Evolutionary conservation across 352 stramenopile species (phyloP), one percentile per base, ranked within the genome.

Genomic region (Pythium aristosporum): DNA sequence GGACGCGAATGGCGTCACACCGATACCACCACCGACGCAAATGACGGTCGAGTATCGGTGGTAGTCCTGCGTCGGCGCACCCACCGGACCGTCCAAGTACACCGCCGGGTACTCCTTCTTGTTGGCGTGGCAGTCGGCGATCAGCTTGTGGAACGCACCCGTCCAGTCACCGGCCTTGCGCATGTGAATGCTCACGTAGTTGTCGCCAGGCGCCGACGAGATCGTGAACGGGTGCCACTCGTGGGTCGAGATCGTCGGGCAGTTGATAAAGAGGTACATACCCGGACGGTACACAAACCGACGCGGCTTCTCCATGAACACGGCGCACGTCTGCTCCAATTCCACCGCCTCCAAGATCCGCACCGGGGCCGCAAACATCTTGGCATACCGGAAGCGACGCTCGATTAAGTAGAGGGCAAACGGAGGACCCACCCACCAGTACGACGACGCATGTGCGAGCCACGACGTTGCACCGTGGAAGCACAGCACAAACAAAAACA

Each of bases 201-300:
- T 61, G 39, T 86, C 72, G 9, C 51, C 36, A 4, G 88, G 88
- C 0, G 84, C 86, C 3, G 81, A 92, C 18, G 86, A 93, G 54
- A 97, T 82, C 32, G 82, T 96, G 65, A 96, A 97, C 37, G 89
- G 88, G 73, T 96, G 89, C 85, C 88, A 96, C 75, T 96, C 79
- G 37, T 72, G 48, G 23, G 57, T 9, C 12, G 70, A 79, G 54
- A 91, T 65, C 11, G 47, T 28, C 10, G 77, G 75, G 12, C 88
- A 61, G 57, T 80, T 77, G 37, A 91, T n/a, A n/a, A n/a, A n/a
- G n/a, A n/a, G n/a, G n/a, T n/a, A n/a, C n/a, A n/a, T n/a, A n/a
- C n/a, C n/a, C n/a, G n/a, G n/a, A n/a, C n/a, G n/a, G n/a, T n/a
- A n/a, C n/a, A n/a, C n/a, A n/a, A n/a, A n/a, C n/a, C n/a, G n/a